These are phyloP conservation scores for Chlorella ohadii DNA, from an alignment of 139 green algal species.

Conservation along the genomic window DNA sequence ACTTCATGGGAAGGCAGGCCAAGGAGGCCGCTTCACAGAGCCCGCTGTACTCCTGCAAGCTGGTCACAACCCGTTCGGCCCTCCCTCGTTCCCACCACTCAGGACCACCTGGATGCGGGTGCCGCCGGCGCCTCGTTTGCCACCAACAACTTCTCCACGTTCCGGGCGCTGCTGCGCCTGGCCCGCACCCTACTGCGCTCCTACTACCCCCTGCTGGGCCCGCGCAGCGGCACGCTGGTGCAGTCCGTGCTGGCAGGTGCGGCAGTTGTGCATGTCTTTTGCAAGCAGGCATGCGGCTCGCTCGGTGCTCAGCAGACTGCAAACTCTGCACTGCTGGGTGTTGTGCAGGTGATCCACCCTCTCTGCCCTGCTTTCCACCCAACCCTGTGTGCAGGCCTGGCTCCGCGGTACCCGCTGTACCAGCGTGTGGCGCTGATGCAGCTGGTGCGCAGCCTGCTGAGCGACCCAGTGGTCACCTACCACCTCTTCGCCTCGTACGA, in stretches of 20 bases:
- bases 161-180: slow-evolving; percentile 62
- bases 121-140: slow-evolving; percentile 58
- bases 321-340: too few species aligned
- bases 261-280: neutral
- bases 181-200: slow-evolving; percentile 57
- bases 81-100: too few species aligned
- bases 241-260: slow-evolving; percentile 59
- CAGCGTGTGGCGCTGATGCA: slow-evolving; percentile 61
- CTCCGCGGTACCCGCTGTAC: slow-evolving; percentile 31
- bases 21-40: too few species aligned
- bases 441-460: slow-evolving; percentile 54
- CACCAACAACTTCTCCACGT: slow-evolving; percentile 42
- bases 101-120: slow-evolving; percentile 53
- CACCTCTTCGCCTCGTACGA: slow-evolving; percentile 65
- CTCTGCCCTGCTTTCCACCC: too few species aligned
- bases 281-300: too few species aligned
- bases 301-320: too few species aligned
- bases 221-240: slow-evolving; percentile 45
- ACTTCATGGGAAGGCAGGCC: too few species aligned
- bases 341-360: too few species aligned
- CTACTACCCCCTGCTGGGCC: slow-evolving; percentile 50
- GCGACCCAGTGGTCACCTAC: slow-evolving; percentile 53
- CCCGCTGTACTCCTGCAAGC: too few species aligned
- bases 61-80: too few species aligned
- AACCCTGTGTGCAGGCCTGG: slow-evolving; percentile 1